These are phyloP conservation scores for Penicillium lagena DNA, from an alignment of 495 filamentous ascomycete species.

Conservation along the genomic window DNA sequence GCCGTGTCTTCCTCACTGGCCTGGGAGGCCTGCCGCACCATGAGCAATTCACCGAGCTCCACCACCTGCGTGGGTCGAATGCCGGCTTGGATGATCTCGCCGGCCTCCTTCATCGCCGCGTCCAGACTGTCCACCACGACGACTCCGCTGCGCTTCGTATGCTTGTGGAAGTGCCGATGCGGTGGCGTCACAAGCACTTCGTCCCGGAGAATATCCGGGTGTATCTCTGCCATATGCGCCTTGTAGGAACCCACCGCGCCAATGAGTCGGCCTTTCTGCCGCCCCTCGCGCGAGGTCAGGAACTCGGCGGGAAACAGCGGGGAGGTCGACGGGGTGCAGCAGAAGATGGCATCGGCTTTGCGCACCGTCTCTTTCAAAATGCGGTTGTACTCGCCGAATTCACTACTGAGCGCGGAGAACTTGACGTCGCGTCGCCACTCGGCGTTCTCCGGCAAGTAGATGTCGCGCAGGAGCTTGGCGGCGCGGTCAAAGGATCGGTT, in stretches of 20 bases:
- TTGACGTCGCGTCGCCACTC: slow-evolving; percentile 54
- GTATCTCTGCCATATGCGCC: slow-evolving; percentile 78
- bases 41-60: slow-evolving; percentile 79
- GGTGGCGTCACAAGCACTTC: slow-evolving; percentile 51
- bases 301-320: slow-evolving; percentile 59
- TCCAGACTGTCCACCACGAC: slow-evolving; percentile 79
- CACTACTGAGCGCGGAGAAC: slow-evolving; percentile 63
- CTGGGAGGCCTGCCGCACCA: slow-evolving; percentile 51
- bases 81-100: slow-evolving; percentile 78
- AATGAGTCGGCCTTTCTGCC: slow-evolving; percentile 71
- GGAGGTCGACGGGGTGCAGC: slow-evolving; percentile 56
- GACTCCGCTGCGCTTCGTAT: slow-evolving; percentile 64
- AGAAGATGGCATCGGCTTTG: slow-evolving; percentile 72
- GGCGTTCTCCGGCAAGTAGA: slow-evolving; percentile 45
- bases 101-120: slow-evolving; percentile 76
- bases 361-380: slow-evolving; percentile 61
- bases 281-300: slow-evolving; percentile 61
- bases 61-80: slow-evolving; percentile 67
- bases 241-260: slow-evolving; percentile 80
- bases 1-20: slow-evolving; percentile 26
- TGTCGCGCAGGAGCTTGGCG: slow-evolving; percentile 44
- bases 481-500: slow-evolving; percentile 65
- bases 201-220: slow-evolving; percentile 64
- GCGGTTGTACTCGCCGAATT: slow-evolving; percentile 64
- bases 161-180: slow-evolving; percentile 61